Conservation (phyloP, 2,329 filamentous ascomycete species). For the Diaporthe amygdali region DNA sequence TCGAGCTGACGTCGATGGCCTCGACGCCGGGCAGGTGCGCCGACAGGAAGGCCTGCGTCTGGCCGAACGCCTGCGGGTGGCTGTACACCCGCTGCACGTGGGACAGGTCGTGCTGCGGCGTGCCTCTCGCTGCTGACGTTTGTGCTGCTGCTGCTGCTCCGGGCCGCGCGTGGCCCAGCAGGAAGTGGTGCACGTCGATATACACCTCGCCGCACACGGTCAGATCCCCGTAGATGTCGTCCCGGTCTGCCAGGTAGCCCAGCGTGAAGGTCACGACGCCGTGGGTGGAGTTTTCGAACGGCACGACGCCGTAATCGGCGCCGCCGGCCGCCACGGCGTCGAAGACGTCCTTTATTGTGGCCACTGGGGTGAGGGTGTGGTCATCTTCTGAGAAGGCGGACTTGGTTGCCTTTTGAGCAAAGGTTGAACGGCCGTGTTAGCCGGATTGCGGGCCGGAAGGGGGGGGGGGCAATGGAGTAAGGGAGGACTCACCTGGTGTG, state of each 20-base stretch:
- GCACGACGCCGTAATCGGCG: slow-evolving; percentile 79
- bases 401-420: slow-evolving; percentile 35
- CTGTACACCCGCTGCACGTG: slow-evolving; percentile 82
- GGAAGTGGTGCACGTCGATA: slow-evolving; percentile 85
- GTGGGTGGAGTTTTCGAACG: slow-evolving; percentile 96
- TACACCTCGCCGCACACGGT: slow-evolving; percentile 84
- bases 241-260: slow-evolving; percentile 82
- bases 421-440: background rate
- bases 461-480: background rate
- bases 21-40: slow-evolving; percentile 75
- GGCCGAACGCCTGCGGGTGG: slow-evolving; percentile 94
- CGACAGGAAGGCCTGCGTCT: slow-evolving; percentile 79
- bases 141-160: slow-evolving; percentile 9
- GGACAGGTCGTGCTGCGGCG: slow-evolving; percentile 46
- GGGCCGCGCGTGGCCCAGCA: slow-evolving; percentile 62
- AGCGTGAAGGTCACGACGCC: slow-evolving; percentile 90
- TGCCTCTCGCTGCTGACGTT: slow-evolving; percentile 15
- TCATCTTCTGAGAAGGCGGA: slow-evolving; percentile 50
- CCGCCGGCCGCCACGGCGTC: slow-evolving; percentile 71
- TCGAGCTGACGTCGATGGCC: slow-evolving; percentile 82
- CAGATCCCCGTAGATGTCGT: slow-evolving; percentile 68
- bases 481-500: slow-evolving; percentile 33
- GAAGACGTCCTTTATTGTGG: slow-evolving; percentile 75
- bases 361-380: slow-evolving; percentile 55
- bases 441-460: background rate